Base-by-base conservation (phyloP, 257 asterid species). In the Solanum habrochaites region DNA sequence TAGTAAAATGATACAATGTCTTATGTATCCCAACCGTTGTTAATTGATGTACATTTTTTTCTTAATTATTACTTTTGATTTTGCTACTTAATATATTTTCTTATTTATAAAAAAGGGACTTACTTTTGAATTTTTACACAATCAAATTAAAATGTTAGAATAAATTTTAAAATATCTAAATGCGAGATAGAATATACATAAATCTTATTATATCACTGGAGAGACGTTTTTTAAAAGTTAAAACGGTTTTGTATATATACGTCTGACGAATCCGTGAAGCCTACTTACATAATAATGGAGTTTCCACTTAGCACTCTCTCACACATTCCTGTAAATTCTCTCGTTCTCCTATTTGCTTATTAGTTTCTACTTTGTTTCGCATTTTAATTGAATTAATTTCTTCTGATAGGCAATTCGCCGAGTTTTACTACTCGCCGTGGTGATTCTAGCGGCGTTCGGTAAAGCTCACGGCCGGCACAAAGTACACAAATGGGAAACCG, bases 401-500 rank as follows among this genome's bases (percentile, higher is more conserved):
- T 70, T 89, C 60, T 43, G 31, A 70, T 87, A 95, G 98, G 91
- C 75, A n/a, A 62, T 89, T 49, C 85, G 37, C 10, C 72, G 86
- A 7, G 47, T 90, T 21, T 18, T 91, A 20, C 37, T 89, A 2
- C 56, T 93, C 74, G 86, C 86, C 69, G 91, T 80, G 58, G 64
- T 92, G 60, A 27, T 93, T 78, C 86, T 91, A 85, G 40, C 90
- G 90, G n/a, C 56, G 89, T 90, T 89, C 39, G 86, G 89, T 9
- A 85, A 18, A 0, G 94, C 82, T n/a, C 2, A 72, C 29, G 92
- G 92, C n/a, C 90, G 93, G 45, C 73, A 71, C 0, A 88, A 88
- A 66, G 80, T 71, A 13, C 88, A 78, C 72, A 85, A 29, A 5
- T 85, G 86, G 85, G 90, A 90, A 6, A 49, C 86, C n/a, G 88